Conservation (phyloP, 2,329 filamentous ascomycete genomes). For the Calonectria leucothoes region DNA sequence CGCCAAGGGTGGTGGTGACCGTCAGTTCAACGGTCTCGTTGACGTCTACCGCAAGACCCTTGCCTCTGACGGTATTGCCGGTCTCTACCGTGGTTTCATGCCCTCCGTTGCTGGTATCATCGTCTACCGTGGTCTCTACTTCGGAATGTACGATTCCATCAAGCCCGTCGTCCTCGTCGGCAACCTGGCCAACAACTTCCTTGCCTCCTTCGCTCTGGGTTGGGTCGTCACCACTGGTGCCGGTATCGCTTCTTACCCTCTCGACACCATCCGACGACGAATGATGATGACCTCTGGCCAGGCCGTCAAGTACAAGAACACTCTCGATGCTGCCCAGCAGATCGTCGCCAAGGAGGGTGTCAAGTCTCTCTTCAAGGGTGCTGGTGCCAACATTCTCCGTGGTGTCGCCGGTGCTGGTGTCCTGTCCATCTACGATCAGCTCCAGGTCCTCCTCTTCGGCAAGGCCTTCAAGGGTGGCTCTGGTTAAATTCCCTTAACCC, state of each 20-base stretch:
- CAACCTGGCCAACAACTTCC: constrained; percentile 95
- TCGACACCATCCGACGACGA: constrained; percentile 99
- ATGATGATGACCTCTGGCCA: constrained; percentile 99
- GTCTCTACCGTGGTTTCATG: constrained; percentile 99
- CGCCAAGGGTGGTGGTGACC: constrained; percentile 95
- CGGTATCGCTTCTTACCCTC: constrained; percentile 99
- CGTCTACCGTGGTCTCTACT: constrained; percentile 99
- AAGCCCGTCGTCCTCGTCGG: constrained; percentile 98
- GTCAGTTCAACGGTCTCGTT: constrained; percentile 99
- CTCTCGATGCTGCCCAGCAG: constrained; percentile 93
- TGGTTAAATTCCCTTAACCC: constrained; percentile 52
- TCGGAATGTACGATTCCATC: constrained; percentile 99
- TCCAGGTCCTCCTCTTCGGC: constrained; percentile 99
- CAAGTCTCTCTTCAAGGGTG: constrained; percentile 99
- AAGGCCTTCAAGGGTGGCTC: constrained; percentile 87
- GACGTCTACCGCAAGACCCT: constrained; percentile 99
- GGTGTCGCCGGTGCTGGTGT: constrained; percentile 99
- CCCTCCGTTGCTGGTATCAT: constrained; percentile 99
- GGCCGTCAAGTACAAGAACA: constrained; percentile 99
- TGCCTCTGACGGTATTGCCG: constrained; percentile 96
- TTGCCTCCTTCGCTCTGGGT: constrained; percentile 98
- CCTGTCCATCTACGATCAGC: constrained; percentile 99
- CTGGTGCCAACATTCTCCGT: constrained; percentile 99
- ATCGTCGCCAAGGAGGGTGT: constrained; percentile 98
- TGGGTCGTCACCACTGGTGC: constrained; percentile 99